Evolutionary conservation across 1,284 basidiomycete species (phyloP).

Genomic region (Ustilago shanxiensis): DNA sequence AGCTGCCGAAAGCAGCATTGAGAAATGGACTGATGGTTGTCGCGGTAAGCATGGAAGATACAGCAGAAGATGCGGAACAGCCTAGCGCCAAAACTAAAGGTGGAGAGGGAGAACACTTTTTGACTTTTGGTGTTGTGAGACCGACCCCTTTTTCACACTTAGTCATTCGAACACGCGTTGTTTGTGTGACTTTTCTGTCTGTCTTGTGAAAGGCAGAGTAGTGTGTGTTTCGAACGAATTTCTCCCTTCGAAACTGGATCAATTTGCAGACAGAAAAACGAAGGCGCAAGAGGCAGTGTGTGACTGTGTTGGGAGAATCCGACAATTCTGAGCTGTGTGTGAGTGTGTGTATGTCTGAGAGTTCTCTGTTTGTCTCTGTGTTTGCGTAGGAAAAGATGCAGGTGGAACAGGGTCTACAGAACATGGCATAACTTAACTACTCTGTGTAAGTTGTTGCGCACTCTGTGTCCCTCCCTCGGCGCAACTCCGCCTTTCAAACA

Average conservation of each 20-base stretch:
- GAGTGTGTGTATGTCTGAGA: constrained; percentile 2
- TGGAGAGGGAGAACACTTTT: background rate
- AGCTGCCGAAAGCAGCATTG: background rate
- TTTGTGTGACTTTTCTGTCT: background rate
- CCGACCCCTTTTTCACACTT: background rate
- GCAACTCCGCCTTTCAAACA: background rate
- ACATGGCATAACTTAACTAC: no score
- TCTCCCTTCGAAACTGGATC: background rate
- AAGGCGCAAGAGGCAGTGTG: background rate
- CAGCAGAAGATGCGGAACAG: background rate
- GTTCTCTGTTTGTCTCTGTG: no score
- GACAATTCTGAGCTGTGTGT: background rate
- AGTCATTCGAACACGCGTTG: background rate
- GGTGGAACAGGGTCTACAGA: constrained; percentile 5
- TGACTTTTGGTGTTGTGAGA: background rate
- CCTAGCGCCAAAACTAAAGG: background rate
- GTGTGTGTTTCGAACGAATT: constrained; percentile 5
- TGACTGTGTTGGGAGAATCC: background rate
- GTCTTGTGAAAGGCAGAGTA: constrained; percentile 6
- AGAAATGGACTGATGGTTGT: no score
- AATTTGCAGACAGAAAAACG: background rate
- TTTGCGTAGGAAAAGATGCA: background rate
- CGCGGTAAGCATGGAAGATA: no score
- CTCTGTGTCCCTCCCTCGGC: no score
- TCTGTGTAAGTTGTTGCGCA: no score